These are phyloP conservation scores for Dalbergia cultrata DNA, from an alignment of 306 rosid genomes.

Conservation along the genomic window DNA sequence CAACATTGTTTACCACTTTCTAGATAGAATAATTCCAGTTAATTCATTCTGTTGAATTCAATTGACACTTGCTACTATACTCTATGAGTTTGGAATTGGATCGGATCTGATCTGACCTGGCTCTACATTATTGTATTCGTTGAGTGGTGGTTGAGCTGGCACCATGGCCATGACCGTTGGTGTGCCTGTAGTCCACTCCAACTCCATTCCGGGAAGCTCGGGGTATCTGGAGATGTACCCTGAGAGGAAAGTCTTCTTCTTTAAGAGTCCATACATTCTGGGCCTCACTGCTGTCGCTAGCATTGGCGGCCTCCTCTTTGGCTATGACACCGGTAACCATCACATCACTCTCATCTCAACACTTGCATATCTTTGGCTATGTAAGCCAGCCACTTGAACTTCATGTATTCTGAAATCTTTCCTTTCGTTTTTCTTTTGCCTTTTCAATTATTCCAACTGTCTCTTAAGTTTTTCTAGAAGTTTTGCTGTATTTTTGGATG, in stretches of 20 bases:
- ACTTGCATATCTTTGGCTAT: neutral
- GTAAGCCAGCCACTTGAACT: too few relatives aligned
- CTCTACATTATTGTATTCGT: too few relatives aligned
- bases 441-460: too few relatives aligned
- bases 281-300: slow-evolving; percentile 55
- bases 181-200: neutral
- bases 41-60: too few relatives aligned
- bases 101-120: too few relatives aligned
- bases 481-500: neutral
- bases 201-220: slow-evolving; percentile 51
- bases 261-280: slow-evolving; percentile 53
- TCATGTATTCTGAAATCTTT: too few relatives aligned
- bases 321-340: slow-evolving; percentile 56
- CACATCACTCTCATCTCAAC: too few relatives aligned
- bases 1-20: too few relatives aligned
- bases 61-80: too few relatives aligned
- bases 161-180: neutral
- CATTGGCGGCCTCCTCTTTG: slow-evolving; percentile 59
- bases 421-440: too few relatives aligned
- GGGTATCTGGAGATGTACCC: slow-evolving; percentile 55
- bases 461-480: neutral
- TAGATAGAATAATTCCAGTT: too few relatives aligned
- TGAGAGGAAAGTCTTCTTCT: slow-evolving; percentile 48
- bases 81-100: too few relatives aligned
- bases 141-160: neutral